These are phyloP conservation scores for Eutypa lata DNA, from an alignment of 2,329 filamentous ascomycete species.

Conservation along the genomic window DNA sequence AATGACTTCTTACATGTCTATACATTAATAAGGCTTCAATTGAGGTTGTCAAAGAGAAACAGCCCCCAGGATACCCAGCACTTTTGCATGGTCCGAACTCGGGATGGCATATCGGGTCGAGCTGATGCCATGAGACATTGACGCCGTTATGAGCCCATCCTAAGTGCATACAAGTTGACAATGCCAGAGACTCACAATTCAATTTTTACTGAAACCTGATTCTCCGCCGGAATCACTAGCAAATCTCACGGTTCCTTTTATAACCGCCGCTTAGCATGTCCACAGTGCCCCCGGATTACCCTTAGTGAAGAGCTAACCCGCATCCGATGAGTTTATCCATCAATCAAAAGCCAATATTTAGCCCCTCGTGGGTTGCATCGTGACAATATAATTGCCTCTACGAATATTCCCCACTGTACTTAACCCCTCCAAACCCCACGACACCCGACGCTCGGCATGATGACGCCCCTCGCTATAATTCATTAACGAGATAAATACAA, in stretches of 20 bases:
- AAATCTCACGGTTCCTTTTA: background rate
- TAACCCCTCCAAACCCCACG: background rate
- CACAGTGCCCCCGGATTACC: conserved; percentile 1
- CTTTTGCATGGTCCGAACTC: too few relatives aligned
- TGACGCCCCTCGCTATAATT: background rate
- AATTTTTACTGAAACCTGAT: too few relatives aligned
- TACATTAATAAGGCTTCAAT: too few relatives aligned
- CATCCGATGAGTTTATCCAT: conserved; percentile 25
- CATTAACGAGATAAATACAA: background rate
- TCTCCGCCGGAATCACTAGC: too few relatives aligned
- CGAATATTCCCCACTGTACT: background rate
- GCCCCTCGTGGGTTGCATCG: background rate
- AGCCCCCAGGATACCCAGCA: too few relatives aligned
- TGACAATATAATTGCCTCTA: conserved; percentile 1
- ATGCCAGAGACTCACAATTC: too few relatives aligned
- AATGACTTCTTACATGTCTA: too few relatives aligned
- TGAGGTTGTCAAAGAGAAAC: too few relatives aligned
- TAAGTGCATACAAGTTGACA: too few relatives aligned
- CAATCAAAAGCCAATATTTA: conserved; percentile 20
- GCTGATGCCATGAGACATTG: too few relatives aligned
- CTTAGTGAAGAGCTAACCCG: conserved; percentile 2
- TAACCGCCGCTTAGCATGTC: background rate
- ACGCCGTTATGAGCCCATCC: too few relatives aligned
- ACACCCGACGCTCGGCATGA: background rate
- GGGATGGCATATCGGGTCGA: too few relatives aligned